Evolutionary conservation across 768 basidiomycete species (phyloP), one percentile per base, ranked within the genome.

Genomic region (Cystofilobasidium macerans): DNA sequence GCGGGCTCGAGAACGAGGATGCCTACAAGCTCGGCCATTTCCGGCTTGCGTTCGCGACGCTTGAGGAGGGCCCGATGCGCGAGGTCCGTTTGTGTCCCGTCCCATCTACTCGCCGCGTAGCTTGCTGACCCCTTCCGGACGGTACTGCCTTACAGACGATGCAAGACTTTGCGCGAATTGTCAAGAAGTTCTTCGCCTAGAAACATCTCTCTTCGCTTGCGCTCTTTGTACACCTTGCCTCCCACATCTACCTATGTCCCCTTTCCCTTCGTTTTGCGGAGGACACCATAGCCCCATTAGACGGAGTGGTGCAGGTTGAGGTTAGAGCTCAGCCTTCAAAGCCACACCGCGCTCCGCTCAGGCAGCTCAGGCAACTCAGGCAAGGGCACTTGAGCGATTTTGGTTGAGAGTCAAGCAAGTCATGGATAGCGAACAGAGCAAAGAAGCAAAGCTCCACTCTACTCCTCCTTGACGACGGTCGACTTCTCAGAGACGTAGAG

Each of bases 21-120:
- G 61, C 54, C 35, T 26, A 32, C n/a, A 20, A 18, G 3, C 30
- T 68, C 11, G 67, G 67, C 24, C 62, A 68, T 36, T 68, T 68
- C 54, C 22, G 67, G 24, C 22, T 68, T 7, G 61, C 67, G 28
- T 68, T 68, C 20, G 67, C 67, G 16, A 68, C 67, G 26, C 62
- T 68, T 22, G 67, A 68, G 14, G 67, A 68, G 47, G 28, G 45
- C 14, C 61, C 67, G 9, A 57, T 68, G 61, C 40, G 54, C 45
- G 38, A 60, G 53, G 65, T 65, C 11, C 33, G 57, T 65, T 16
- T 33, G 16, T n/a, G 18, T 22, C 20, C 1, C 22, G 2, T 18
- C 13, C 57, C 16, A n/a, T 58, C 22, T 28, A 1, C 20, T 24
- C 26, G 4, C 22, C 8, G 30, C 45, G 18, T 16, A 14, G 28